phyloP scores from a whole-genome alignment of 768 basidiomycete genomes.

The Leccinum sublutescens region DNA sequence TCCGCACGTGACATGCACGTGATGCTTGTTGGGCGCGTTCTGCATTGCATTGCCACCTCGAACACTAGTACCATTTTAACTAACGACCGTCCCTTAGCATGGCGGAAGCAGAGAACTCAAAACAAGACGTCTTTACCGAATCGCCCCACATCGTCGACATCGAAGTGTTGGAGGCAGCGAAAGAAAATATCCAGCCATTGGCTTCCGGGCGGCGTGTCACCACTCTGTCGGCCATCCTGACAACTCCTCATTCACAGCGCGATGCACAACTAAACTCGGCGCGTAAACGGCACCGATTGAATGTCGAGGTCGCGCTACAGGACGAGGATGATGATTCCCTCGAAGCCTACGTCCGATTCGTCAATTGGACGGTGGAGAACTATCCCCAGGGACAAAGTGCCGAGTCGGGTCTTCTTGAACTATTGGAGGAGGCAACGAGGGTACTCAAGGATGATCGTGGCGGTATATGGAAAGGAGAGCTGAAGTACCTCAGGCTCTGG shows the following conservation, averaged over 20 bases:
- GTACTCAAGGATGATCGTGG: constrained; percentile 74
- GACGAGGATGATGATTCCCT: constrained; percentile 81
- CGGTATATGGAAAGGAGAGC: constrained; percentile 72
- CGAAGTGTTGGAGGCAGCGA: constrained; percentile 77
- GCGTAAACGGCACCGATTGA: constrained; percentile 65
- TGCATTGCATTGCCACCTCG: background rate
- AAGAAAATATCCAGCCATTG: constrained; percentile 85
- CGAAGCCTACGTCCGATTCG: constrained; percentile 81
- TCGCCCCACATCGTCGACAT: constrained; percentile 64
- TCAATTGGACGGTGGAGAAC: constrained; percentile 91
- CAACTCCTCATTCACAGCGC: constrained; percentile 75
- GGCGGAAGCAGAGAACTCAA: constrained; percentile 21
- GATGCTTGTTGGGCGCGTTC: constrained; percentile 19
- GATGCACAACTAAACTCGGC: constrained; percentile 66
- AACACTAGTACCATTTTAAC: background rate
- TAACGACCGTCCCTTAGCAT: constrained; percentile 10
- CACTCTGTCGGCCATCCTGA: constrained; percentile 67
- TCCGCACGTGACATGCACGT: constrained; percentile 19
- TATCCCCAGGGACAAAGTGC: constrained; percentile 91
- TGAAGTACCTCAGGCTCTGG: constrained; percentile 93
- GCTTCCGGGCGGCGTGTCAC: constrained; percentile 78
- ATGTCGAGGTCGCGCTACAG: constrained; percentile 66
- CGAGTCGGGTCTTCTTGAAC: constrained; percentile 86
- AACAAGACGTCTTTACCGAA: constrained; percentile 45
- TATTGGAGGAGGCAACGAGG: constrained; percentile 90